Evolutionary conservation across 2,329 filamentous ascomycete species (phyloP).

Genomic region (Ophiocordyceps camponoti-leonardi): DNA sequence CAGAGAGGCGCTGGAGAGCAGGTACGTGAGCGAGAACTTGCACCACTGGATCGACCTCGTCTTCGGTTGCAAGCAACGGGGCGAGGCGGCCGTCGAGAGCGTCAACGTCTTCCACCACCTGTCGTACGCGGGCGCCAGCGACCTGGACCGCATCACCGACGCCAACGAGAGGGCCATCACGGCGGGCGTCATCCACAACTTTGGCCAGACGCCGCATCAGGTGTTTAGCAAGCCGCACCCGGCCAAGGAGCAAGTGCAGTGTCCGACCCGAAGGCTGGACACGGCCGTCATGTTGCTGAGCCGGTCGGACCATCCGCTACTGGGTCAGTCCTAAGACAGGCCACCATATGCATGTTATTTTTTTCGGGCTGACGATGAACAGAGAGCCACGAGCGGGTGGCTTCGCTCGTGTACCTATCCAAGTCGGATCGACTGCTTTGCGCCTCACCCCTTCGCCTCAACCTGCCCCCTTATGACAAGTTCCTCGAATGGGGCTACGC

Average conservation of each 20-base stretch:
- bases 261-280: conserved; percentile 56
- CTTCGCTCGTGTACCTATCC: conserved; percentile 59
- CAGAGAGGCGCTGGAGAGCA: conserved; percentile 86
- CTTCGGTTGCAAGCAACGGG: conserved; percentile 86
- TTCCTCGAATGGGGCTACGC: conserved; percentile 94
- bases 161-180: conserved; percentile 73
- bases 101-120: conserved; percentile 93
- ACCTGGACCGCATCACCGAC: conserved; percentile 81
- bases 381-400: conserved; percentile 61
- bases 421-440: conserved; percentile 74
- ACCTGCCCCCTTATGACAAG: conserved; percentile 82
- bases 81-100: conserved; percentile 78
- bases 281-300: conserved; percentile 59
- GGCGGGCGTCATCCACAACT: conserved; percentile 95
- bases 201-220: conserved; percentile 92
- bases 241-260: conserved; percentile 49
- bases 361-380: background rate
- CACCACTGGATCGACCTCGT: conserved; percentile 94
- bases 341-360: too few relatives aligned
- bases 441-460: conserved; percentile 67
- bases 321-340: conserved; percentile 27
- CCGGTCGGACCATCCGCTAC: conserved; percentile 60
- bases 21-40: conserved; percentile 74
- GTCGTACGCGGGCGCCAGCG: conserved; percentile 85
- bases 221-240: conserved; percentile 75